Conservation (phyloP, 768 basidiomycete species). For the Zangia roseola region DNA sequence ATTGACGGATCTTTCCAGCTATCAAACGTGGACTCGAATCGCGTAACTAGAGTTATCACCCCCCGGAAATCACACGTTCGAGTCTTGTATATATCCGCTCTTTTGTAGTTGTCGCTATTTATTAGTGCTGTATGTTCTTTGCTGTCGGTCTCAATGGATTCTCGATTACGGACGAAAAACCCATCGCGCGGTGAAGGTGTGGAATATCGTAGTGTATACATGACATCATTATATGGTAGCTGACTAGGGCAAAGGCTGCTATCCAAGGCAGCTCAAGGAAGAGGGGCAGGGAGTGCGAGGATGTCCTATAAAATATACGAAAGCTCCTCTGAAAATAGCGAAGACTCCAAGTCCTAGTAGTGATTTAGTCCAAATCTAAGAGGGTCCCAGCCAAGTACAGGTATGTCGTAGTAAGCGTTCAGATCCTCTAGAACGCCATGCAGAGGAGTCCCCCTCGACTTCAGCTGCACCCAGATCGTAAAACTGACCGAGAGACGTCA, state of each 20-base stretch:
- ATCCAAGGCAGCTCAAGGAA: slow-evolving; percentile 6
- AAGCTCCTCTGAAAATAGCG: slow-evolving; percentile 14
- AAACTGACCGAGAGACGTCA: slow-evolving; percentile 7
- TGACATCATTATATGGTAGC: slow-evolving; percentile 29
- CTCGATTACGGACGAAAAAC: slow-evolving; percentile 8
- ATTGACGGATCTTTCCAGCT: slow-evolving; percentile 35
- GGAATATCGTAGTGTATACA: slow-evolving; percentile 29
- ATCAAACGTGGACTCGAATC: slow-evolving; percentile 59
- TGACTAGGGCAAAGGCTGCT: slow-evolving; percentile 7
- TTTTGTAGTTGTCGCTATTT: slow-evolving; percentile 8
- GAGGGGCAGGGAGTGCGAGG: slow-evolving; percentile 13
- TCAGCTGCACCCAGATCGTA: not conserved
- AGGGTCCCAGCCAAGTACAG: slow-evolving; percentile 21
- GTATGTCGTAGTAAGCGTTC: slow-evolving; percentile 22
- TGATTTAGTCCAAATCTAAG: slow-evolving; percentile 29
- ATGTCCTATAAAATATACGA: slow-evolving; percentile 22
- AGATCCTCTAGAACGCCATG: slow-evolving; percentile 1
- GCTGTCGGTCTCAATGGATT: not conserved
- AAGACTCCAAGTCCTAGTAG: slow-evolving; percentile 19
- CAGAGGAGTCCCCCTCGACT: slow-evolving; percentile 1
- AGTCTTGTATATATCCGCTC: slow-evolving; percentile 20
- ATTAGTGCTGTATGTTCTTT: not conserved
- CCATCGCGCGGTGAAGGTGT: slow-evolving; percentile 5
- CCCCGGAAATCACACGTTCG: slow-evolving; percentile 6
- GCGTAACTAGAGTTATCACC: slow-evolving; percentile 16